These are phyloP conservation scores for Ceratobasidium sp. DNA, from an alignment of 1,284 basidiomycete genomes.

Conservation along the genomic window DNA sequence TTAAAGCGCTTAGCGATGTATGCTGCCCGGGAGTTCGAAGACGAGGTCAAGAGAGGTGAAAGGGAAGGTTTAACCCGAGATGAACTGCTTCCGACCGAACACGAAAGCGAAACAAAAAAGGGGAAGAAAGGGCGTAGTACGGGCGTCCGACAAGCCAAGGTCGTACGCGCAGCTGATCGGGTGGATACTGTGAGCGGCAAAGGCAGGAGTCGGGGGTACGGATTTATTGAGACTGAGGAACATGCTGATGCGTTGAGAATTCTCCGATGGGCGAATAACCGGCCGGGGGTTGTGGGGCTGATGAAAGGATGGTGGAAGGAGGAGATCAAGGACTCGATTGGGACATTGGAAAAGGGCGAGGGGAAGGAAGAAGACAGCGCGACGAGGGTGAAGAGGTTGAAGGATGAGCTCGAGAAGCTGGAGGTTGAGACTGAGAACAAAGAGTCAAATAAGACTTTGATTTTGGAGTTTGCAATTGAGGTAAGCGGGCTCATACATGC, in stretches of 20 bases:
- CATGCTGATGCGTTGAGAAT: constrained; percentile 93
- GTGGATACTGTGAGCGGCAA: constrained; percentile 89
- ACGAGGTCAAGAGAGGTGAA: constrained; percentile 77
- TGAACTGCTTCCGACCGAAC: constrained; percentile 69
- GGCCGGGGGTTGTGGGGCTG: constrained; percentile 72
- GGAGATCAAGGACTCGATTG: constrained; percentile 78
- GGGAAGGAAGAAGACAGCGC: constrained; percentile 51
- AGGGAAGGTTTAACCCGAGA: constrained; percentile 77
- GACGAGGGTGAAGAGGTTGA: constrained; percentile 39
- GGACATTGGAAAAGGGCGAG: constrained; percentile 63
- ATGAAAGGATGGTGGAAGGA: constrained; percentile 87
- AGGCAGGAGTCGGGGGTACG: constrained; percentile 92
- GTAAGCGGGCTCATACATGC: constrained; percentile 63
- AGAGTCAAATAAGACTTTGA: constrained; percentile 67
- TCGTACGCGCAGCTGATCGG: constrained; percentile 84
- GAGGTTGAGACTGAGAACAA: constrained; percentile 57
- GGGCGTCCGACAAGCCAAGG: constrained; percentile 83
- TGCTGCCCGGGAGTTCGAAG: constrained; percentile 82
- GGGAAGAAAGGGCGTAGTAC: constrained; percentile 66
- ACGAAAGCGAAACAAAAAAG: constrained; percentile 54
- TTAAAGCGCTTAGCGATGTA: constrained; percentile 90
- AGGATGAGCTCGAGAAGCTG: constrained; percentile 53
- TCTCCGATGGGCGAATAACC: constrained; percentile 94
- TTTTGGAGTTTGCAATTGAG: constrained; percentile 73
- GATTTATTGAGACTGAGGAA: constrained; percentile 90